Conservation (phyloP, 176 grass and related monocot species). For the Cenchrus purpureus region DNA sequence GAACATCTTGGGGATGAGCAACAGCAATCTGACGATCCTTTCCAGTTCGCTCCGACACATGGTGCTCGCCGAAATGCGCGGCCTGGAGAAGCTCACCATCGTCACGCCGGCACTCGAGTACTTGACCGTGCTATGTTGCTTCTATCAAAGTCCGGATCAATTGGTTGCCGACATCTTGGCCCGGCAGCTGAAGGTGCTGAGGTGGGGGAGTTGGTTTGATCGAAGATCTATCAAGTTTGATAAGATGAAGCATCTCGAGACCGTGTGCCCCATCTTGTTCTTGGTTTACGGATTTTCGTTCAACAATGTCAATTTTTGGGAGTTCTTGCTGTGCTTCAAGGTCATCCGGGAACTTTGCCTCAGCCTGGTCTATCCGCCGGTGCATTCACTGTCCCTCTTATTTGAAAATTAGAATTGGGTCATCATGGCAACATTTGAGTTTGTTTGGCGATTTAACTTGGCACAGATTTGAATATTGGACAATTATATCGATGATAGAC, state of each 20-base stretch:
- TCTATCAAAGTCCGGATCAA: background rate
- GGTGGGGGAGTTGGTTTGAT: slow-evolving; percentile 1
- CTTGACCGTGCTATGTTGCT: background rate
- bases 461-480: background rate
- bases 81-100: slow-evolving; percentile 17
- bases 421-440: background rate
- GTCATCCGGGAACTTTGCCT: background rate
- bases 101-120: background rate
- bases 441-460: background rate
- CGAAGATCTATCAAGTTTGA: slow-evolving; percentile 1
- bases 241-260: background rate
- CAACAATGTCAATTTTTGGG: background rate
- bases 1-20: background rate
- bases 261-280: background rate
- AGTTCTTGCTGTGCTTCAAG: background rate
- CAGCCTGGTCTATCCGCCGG: background rate
- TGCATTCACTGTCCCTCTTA: background rate
- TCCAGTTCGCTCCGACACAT: slow-evolving; percentile 8
- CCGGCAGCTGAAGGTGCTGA: background rate
- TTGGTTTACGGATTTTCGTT: background rate
- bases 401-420: background rate
- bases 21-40: slow-evolving; percentile 1
- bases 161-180: background rate
- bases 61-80: background rate
- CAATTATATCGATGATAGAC: background rate